Evolutionary conservation across 2,329 filamentous ascomycete genomes (phyloP), one percentile per base, ranked within the genome.

Genomic region (Xylariaceae sp.): DNA sequence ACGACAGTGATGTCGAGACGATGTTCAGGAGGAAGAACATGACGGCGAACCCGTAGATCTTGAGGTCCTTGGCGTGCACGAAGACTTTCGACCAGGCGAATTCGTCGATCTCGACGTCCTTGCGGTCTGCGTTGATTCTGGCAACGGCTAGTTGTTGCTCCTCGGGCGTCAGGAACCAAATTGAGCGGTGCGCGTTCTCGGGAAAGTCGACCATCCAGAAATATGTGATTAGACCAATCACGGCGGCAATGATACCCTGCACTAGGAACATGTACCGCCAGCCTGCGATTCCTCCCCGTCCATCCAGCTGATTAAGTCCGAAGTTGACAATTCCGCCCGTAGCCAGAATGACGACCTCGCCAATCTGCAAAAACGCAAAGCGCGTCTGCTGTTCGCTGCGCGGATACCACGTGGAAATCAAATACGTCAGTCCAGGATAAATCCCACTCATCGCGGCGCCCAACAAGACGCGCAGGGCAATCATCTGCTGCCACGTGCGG

Each of bases 131-230:
- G 51, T 86, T 74, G 65, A 88, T 88, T 4, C 85, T 77, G 3
- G 74, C 72, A 1, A 83, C 75, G 1, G 82, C 84, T 2, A 88
- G 67, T n/a, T 74, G 71, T 44, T 81, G 79, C 69, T 88, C 85
- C 15, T 78, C 73, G 6, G 77, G 68, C 2, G 77, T 79, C 18
- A 88, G 75, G 67, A 88, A 89, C 65, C 70, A 75, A 64, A 84
- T 80, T 54, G 81, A 85, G 10, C 73, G 73, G 55, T 83, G 76
- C 0, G 83, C 77, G 30, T 83, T 77, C 65, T 88, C 86, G 0
- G 86, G 86, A 62, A 89, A 88, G 67, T 88, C 85, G 48, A 88
- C 77, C 74, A 89, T 88, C 86, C 86, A 88, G 78, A 84, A 87
- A 67, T 85, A 88, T 0, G 85, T 87, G 10, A 79, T 59, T 35